A percentile compares a stretch with the other conserved stretches of the same genome.
These are phyloP conservation scores for Omphalea diandra DNA, from an alignment of 441 rosid genomes.

Conservation along the genomic window DNA sequence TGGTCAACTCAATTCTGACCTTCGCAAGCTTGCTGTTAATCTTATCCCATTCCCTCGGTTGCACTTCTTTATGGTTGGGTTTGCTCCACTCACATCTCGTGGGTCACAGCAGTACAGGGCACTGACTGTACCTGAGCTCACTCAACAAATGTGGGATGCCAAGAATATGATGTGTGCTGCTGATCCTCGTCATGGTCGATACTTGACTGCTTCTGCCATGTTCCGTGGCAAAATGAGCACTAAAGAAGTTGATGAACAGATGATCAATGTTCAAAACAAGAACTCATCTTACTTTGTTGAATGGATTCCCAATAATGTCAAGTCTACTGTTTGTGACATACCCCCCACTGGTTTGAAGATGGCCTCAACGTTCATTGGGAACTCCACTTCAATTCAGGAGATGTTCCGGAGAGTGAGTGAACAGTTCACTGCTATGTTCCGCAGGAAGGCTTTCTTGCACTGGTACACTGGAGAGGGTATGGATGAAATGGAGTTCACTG, in stretches of 20 bases:
- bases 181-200: slow-evolving; percentile 58
- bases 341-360: slow-evolving; percentile 52
- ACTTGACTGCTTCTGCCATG: slow-evolving; percentile 56
- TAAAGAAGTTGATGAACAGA: slow-evolving; percentile 53
- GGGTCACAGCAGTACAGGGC: slow-evolving; percentile 65
- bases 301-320: slow-evolving; percentile 56
- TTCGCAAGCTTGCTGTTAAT: slow-evolving; percentile 56
- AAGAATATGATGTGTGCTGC: slow-evolving; percentile 66
- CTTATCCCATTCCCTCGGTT: slow-evolving; percentile 58
- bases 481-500: slow-evolving; percentile 61
- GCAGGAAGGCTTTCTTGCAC: slow-evolving; percentile 62
- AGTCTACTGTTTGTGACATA: slow-evolving; percentile 57
- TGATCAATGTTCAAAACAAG: slow-evolving; percentile 56
- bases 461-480: slow-evolving; percentile 61
- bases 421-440: slow-evolving; percentile 60
- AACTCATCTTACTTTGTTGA: slow-evolving; percentile 57
- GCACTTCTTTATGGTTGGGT: slow-evolving; percentile 65
- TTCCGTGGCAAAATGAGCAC: slow-evolving; percentile 66
- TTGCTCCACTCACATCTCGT: slow-evolving; percentile 55
- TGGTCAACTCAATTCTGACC: slow-evolving; percentile 57
- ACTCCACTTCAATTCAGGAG: slow-evolving; percentile 54
- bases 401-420: slow-evolving; percentile 59
- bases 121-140: slow-evolving; percentile 57
- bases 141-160: slow-evolving; percentile 65
- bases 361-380: slow-evolving; percentile 53